Percentiles rank a stretch among this genome's conserved stretches.
phyloP scores from a whole-genome alignment of 345 rosid species.

The Fremontodendron californicum region DNA sequence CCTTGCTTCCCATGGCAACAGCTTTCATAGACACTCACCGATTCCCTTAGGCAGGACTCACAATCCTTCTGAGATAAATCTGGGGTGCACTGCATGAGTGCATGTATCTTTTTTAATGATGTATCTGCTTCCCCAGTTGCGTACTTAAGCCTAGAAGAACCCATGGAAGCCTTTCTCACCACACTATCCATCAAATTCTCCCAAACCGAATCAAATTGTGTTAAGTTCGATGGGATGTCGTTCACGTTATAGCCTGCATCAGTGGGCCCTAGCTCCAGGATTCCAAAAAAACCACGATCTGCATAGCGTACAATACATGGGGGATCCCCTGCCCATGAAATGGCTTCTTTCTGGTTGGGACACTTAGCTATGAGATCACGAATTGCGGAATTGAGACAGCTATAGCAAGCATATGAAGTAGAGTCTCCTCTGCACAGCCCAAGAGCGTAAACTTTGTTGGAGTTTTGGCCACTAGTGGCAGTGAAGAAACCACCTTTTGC shows the following conservation, averaged over 20 bases:
- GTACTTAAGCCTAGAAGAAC: slow-evolving; percentile 29
- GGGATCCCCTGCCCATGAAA: not conserved
- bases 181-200: slow-evolving; percentile 19
- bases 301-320: slow-evolving; percentile 13
- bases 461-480: not conserved
- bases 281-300: slow-evolving; percentile 4
- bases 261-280: slow-evolving; percentile 17
- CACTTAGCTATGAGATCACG: slow-evolving; percentile 10
- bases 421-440: slow-evolving; percentile 28
- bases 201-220: slow-evolving; percentile 28
- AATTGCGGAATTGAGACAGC: not conserved
- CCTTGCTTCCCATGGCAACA: slow-evolving; percentile 36
- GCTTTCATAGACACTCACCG: not conserved
- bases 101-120: slow-evolving; percentile 22
- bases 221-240: slow-evolving; percentile 7
- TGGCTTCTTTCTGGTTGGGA: slow-evolving; percentile 19
- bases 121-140: slow-evolving; percentile 28
- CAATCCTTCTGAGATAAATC: slow-evolving; percentile 38
- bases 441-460: slow-evolving; percentile 15
- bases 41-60: slow-evolving; percentile 21
- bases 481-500: slow-evolving; percentile 18
- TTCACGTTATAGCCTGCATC: not conserved
- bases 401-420: not conserved
- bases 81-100: slow-evolving; percentile 52
- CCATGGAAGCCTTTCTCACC: slow-evolving; percentile 19